Evolutionary conservation across 495 filamentous ascomycete species (phyloP).

Genomic region (Tuber microsphaerosporum): DNA sequence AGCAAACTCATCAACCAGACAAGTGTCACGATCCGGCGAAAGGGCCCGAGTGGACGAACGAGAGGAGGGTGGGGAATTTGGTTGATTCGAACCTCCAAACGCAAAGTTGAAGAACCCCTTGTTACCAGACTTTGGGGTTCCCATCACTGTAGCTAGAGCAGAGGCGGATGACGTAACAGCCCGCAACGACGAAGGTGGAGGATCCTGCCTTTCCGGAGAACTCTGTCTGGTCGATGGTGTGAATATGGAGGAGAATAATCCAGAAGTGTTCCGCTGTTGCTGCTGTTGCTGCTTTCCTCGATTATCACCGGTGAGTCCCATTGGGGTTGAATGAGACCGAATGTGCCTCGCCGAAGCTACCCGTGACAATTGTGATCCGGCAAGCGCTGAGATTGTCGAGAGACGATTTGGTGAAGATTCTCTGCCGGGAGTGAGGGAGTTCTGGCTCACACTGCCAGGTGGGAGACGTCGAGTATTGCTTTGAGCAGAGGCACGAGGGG

Average conservation of each 20-base stretch:
- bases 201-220: slow-evolving; percentile 4
- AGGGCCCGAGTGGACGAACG: slow-evolving; percentile 15
- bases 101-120: slow-evolving; percentile 30
- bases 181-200: slow-evolving; percentile 4
- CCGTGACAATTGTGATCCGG: slow-evolving; percentile 22
- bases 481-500: background rate
- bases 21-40: slow-evolving; percentile 20
- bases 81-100: slow-evolving; percentile 25
- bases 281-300: background rate
- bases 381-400: slow-evolving; percentile 16
- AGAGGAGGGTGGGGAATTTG: slow-evolving; percentile 22
- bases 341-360: slow-evolving; percentile 33
- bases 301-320: slow-evolving; percentile 32
- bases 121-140: slow-evolving; percentile 20
- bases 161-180: slow-evolving; percentile 6
- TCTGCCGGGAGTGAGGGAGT: slow-evolving; percentile 10
- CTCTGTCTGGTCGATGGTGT: background rate
- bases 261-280: background rate
- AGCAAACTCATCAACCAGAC: slow-evolving; percentile 38
- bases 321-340: slow-evolving; percentile 32
- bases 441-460: background rate
- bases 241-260: slow-evolving; percentile 2
- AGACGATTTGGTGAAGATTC: slow-evolving; percentile 19
- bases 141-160: slow-evolving; percentile 10
- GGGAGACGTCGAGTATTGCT: background rate